Evolutionary conservation across 768 basidiomycete species (phyloP).

Genomic region (Mrakia hoshinonis): DNA sequence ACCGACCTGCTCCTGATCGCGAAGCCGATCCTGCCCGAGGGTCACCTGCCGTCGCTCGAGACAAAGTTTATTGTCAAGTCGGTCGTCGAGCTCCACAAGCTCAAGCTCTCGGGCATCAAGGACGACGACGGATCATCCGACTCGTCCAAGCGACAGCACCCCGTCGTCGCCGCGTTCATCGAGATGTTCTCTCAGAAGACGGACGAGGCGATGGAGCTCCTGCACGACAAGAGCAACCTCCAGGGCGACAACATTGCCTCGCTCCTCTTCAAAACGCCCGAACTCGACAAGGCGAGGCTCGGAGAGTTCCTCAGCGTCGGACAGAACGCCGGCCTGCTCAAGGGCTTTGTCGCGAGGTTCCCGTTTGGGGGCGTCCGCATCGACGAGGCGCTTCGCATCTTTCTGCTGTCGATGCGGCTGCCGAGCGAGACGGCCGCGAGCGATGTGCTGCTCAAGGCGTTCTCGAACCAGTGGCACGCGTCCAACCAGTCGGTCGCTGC

Average conservation of each 20-base stretch:
- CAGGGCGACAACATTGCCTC: slow-evolving; percentile 62
- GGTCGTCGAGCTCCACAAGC: slow-evolving; percentile 58
- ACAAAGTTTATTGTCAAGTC: slow-evolving; percentile 81
- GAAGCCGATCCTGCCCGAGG: slow-evolving; percentile 69
- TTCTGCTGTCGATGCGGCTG: slow-evolving; percentile 72
- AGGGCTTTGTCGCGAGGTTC: slow-evolving; percentile 78
- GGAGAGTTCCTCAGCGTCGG: slow-evolving; percentile 74
- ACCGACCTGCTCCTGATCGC: slow-evolving; percentile 86
- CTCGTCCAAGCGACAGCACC: slow-evolving; percentile 43
- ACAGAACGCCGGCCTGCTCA: slow-evolving; percentile 64
- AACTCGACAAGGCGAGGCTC: slow-evolving; percentile 64
- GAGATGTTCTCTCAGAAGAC: slow-evolving; percentile 71
- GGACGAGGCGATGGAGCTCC: slow-evolving; percentile 62
- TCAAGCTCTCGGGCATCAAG: slow-evolving; percentile 35
- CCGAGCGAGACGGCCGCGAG: slow-evolving; percentile 47
- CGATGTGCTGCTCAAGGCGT: slow-evolving; percentile 69
- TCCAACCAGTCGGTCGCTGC: slow-evolving; percentile 67
- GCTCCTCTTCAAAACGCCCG: slow-evolving; percentile 69
- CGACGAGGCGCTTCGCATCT: slow-evolving; percentile 80
- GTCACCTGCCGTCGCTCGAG: slow-evolving; percentile 47
- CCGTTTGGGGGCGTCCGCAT: slow-evolving; percentile 72
- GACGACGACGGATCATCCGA: slow-evolving; percentile 34
- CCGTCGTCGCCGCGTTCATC: slow-evolving; percentile 63
- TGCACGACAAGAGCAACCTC: slow-evolving; percentile 55
- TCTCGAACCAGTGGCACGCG: slow-evolving; percentile 83